phyloP scores from a whole-genome alignment of 352 stramenopile species.

The Phytophthora sp. region DNA sequence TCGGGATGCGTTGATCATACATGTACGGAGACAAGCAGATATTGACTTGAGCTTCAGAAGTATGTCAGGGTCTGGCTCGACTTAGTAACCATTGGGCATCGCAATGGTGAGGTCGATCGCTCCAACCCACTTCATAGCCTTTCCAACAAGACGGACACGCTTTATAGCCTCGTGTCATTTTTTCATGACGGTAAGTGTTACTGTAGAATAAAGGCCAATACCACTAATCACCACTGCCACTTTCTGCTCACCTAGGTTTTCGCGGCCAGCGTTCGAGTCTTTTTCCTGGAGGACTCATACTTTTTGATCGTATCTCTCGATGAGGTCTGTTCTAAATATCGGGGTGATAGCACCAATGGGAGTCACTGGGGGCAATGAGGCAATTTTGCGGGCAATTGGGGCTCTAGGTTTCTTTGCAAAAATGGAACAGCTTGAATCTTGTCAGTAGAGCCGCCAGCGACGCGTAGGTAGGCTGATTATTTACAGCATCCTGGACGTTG shows the following conservation, averaged over 20 bases:
- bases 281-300: background rate
- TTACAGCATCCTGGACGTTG: no score
- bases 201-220: background rate
- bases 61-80: background rate
- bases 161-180: constrained; percentile 2
- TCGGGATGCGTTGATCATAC: no score
- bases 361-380: no score
- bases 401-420: no score
- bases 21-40: background rate
- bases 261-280: background rate
- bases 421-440: no score
- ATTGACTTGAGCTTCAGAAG: no score
- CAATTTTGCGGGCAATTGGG: no score
- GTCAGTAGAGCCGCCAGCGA: no score
- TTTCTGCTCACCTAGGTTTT: background rate
- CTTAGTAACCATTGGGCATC: background rate
- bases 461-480: no score
- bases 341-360: no score
- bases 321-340: background rate
- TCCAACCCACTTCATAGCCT: background rate
- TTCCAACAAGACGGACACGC: background rate
- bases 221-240: constrained; percentile 5
- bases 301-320: background rate
- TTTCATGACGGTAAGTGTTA: constrained; percentile 1
- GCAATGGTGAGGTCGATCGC: background rate